These are phyloP conservation scores for Cornus kousa DNA, from an alignment of 148 eudicot species.

Conservation along the genomic window DNA sequence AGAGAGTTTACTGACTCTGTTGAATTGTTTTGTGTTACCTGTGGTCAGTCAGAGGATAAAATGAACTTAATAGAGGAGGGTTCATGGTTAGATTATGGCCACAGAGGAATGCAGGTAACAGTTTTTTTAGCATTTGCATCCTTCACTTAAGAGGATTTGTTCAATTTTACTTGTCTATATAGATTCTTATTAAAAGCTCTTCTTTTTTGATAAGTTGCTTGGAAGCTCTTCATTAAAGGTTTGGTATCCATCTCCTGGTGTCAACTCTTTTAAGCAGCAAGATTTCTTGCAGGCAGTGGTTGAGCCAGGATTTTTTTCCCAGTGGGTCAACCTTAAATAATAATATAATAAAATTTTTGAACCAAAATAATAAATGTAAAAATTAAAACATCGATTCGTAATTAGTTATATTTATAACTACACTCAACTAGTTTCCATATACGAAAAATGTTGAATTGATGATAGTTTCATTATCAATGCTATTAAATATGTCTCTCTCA, in stretches of 20 bases:
- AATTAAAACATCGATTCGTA: no score
- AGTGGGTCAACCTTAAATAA: no score
- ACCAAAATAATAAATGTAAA: no score
- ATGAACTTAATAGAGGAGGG: slow-evolving; percentile 89
- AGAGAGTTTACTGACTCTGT: slow-evolving; percentile 88
- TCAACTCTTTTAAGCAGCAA: slow-evolving; percentile 90
- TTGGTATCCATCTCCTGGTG: slow-evolving; percentile 97
- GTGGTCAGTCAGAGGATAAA: slow-evolving; percentile 82
- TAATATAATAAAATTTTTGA: no score
- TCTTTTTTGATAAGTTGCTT: neutral
- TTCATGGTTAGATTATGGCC: slow-evolving; percentile 98
- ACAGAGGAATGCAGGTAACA: slow-evolving; percentile 98
- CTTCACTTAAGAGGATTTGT: slow-evolving; percentile 6
- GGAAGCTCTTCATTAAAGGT: slow-evolving; percentile 67
- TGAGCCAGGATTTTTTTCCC: no score
- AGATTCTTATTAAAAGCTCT: neutral
- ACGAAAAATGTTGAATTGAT: no score
- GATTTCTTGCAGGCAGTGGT: slow-evolving; percentile 73
- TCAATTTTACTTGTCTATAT: slow-evolving; percentile 26
- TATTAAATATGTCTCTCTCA: no score
- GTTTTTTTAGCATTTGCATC: slow-evolving; percentile 14
- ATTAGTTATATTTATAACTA: no score
- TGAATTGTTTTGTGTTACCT: slow-evolving; percentile 97
- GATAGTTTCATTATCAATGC: no score
- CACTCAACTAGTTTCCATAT: no score